Percentiles rank a stretch among this genome's conserved stretches.
phyloP scores from a whole-genome alignment of 2,329 filamentous ascomycete species.

The Pestalotiopsis sp. region DNA sequence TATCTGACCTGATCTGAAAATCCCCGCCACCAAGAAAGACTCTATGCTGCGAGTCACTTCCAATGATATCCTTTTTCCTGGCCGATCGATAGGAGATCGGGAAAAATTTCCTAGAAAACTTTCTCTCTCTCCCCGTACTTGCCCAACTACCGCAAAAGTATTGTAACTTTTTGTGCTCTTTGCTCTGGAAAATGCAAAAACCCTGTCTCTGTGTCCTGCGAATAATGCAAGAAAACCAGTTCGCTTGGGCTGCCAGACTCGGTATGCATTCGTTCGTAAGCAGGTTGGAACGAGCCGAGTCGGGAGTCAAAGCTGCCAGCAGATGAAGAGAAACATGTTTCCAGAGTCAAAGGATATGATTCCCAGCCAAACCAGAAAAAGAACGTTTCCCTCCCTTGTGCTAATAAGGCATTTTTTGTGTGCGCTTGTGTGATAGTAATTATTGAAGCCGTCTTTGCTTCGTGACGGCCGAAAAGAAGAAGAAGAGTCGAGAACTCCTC shows the following conservation, averaged over 20 bases:
- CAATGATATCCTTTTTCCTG: neutral
- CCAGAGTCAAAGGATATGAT: neutral
- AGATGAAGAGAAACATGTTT: neutral
- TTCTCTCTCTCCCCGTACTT: slow-evolving; percentile 1
- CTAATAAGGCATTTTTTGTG: neutral
- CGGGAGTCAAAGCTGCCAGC: neutral
- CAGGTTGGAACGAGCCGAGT: neutral
- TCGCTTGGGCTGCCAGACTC: neutral
- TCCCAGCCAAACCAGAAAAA: neutral
- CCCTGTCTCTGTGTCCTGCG: neutral
- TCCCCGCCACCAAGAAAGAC: neutral
- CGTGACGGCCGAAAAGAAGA: neutral
- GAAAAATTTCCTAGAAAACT: neutral
- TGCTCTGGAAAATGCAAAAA: neutral
- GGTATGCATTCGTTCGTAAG: neutral
- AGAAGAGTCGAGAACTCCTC: neutral
- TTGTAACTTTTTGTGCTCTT: neutral
- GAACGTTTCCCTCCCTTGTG: neutral
- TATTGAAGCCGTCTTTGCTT: neutral
- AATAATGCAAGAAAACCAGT: neutral
- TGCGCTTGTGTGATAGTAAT: neutral
- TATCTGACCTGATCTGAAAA: neutral
- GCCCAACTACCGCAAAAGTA: slow-evolving; percentile 1
- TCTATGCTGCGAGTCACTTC: neutral
- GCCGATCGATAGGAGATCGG: slow-evolving; percentile 5